These are phyloP conservation scores for Parmelia sp. DNA, from an alignment of 495 filamentous ascomycete species.

Conservation along the genomic window DNA sequence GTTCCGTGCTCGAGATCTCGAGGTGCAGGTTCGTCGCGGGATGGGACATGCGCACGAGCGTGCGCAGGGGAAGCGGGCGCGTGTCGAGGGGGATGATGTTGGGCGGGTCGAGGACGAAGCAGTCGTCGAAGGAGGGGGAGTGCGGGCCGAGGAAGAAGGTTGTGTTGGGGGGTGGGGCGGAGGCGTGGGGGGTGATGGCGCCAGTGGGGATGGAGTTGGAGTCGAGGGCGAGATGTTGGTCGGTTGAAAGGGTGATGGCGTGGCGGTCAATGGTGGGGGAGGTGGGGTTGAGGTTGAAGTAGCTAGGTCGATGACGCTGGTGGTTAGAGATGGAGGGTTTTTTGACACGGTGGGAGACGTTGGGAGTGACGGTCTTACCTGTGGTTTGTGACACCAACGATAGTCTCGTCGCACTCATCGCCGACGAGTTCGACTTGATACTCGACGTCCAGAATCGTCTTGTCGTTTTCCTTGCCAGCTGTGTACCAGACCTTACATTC, in stretches of 20 bases:
- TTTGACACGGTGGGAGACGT: neutral
- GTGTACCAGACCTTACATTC: slow-evolving; percentile 74
- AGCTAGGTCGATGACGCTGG: slow-evolving; percentile 48
- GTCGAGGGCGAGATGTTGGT: slow-evolving; percentile 69
- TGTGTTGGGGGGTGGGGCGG: slow-evolving; percentile 53
- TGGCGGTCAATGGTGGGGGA: slow-evolving; percentile 68
- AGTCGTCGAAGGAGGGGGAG: slow-evolving; percentile 78
- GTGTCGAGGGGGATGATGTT: slow-evolving; percentile 65
- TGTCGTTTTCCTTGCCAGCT: slow-evolving; percentile 59
- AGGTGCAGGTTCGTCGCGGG: slow-evolving; percentile 67
- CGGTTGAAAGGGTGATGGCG: slow-evolving; percentile 61
- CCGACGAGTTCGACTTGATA: slow-evolving; percentile 81
- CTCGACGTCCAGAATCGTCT: slow-evolving; percentile 70
- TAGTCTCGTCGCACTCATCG: slow-evolving; percentile 73
- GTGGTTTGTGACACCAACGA: slow-evolving; percentile 89
- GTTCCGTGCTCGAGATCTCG: slow-evolving; percentile 81
- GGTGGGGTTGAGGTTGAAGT: slow-evolving; percentile 74
- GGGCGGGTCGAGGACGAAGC: slow-evolving; percentile 65
- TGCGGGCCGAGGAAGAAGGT: slow-evolving; percentile 61
- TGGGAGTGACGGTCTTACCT: slow-evolving; percentile 58
- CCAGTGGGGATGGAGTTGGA: slow-evolving; percentile 57
- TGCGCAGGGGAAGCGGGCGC: slow-evolving; percentile 54
- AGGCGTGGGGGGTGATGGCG: slow-evolving; percentile 43
- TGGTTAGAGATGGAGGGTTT: neutral
- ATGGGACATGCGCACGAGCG: slow-evolving; percentile 62